Evolutionary conservation across 768 basidiomycete species (phyloP), one percentile per base, ranked within the genome.

Genomic region (Mycena vulgaris): DNA sequence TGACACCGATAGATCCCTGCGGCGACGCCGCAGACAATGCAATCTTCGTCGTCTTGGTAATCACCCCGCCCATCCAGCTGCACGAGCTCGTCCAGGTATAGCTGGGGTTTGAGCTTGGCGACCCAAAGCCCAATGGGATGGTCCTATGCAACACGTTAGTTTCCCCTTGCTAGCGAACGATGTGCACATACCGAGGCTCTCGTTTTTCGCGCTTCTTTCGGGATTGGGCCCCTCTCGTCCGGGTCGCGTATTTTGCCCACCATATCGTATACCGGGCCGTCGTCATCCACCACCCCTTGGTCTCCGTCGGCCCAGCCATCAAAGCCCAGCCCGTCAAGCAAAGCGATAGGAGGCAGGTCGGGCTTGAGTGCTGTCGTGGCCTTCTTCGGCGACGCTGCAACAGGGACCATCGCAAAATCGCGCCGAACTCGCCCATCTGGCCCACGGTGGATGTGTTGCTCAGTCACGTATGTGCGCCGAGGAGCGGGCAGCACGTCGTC

Each of bases 61-160:
- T n/a, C n/a, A n/a, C n/a, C n/a, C n/a, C n/a, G n/a, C n/a, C n/a
- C n/a, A n/a, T n/a, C n/a, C n/a, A n/a, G n/a, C n/a, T n/a, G n/a
- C n/a, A 67, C 13, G 0, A 67, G 28, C 27, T 49, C 48, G 37
- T 66, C 57, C 14, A 66, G 27, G 48, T 65, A 65, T 3, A 17
- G 1, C 25, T 65, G 63, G 30, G 63, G 53, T 23, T 57, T 56
- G 31, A 33, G 19, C 6, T 53, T 53, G 0, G 8, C 25, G n/a
- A 63, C 61, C 61, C 61, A 63, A 17, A 1, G 1, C 1, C 3
- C 19, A 7, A 63, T 17, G 13, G 63, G 28, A 21, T 47, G n/a
- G 39, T 56, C 52, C 63, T 64, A 16, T 13, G 25, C n/a, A 25
- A 23, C n/a, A 14, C 7, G 28, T 23, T 47, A 17, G 48, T 5